Conservation (phyloP, 2,329 filamentous ascomycete genomes). For the Apiospora hydei region DNA sequence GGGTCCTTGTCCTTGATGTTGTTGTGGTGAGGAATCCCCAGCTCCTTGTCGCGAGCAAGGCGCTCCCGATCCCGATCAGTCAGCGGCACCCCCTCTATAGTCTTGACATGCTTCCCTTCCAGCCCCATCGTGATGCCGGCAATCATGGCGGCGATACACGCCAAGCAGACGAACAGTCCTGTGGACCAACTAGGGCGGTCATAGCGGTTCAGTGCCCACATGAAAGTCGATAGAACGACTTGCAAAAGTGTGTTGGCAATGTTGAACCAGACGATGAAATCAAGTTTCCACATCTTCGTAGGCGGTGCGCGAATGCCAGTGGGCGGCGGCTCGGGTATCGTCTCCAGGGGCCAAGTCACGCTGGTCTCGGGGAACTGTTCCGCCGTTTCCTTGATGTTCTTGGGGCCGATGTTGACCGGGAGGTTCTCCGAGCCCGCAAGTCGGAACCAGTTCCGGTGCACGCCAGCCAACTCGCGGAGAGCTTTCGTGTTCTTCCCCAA, state of each 20-base stretch:
- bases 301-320: constrained; percentile 74
- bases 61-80: constrained; percentile 60
- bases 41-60: constrained; percentile 59
- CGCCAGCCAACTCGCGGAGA: constrained; percentile 74
- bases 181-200: constrained; percentile 81
- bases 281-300: constrained; percentile 77
- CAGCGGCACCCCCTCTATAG: constrained; percentile 74
- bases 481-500: constrained; percentile 58
- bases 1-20: constrained; percentile 61
- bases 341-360: constrained; percentile 69
- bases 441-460: constrained; percentile 79
- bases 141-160: constrained; percentile 71
- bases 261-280: constrained; percentile 81
- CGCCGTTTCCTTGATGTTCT: constrained; percentile 53
- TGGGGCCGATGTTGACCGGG: constrained; percentile 59
- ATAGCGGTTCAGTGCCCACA: constrained; percentile 82
- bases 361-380: constrained; percentile 48
- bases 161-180: constrained; percentile 78
- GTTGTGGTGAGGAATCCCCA: constrained; percentile 66
- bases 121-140: constrained; percentile 75
- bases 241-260: constrained; percentile 83
- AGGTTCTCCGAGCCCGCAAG: constrained; percentile 70
- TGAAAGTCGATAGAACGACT: constrained; percentile 74
- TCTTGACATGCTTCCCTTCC: constrained; percentile 76
- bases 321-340: constrained; percentile 71